Evolutionary conservation across 768 basidiomycete genomes (phyloP).

Genomic region (Tylopilus rubrobrunneus): DNA sequence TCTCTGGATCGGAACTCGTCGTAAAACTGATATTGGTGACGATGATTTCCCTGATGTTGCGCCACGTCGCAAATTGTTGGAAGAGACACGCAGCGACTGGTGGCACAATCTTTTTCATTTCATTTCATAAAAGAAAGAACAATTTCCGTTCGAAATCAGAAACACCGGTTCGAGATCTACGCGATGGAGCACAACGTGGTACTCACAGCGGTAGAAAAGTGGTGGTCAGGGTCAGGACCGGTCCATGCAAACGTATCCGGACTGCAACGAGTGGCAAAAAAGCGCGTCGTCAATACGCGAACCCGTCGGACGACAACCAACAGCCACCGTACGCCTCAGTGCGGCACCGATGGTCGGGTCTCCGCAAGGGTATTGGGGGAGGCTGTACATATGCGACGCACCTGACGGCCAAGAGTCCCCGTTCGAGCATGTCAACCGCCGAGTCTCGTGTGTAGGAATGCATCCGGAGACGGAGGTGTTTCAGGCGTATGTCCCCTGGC

Average conservation of each 20-base stretch:
- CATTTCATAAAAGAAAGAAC: background rate
- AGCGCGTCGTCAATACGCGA: background rate
- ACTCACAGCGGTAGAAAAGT: slow-evolving; percentile 59
- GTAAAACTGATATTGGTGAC: slow-evolving; percentile 47
- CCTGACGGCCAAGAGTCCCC: slow-evolving; percentile 35
- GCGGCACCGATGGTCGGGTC: background rate
- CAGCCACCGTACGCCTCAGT: background rate
- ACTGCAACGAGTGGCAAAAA: slow-evolving; percentile 13
- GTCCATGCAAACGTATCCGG: slow-evolving; percentile 51
- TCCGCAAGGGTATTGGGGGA: background rate
- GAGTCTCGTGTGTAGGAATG: slow-evolving; percentile 37
- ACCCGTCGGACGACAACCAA: background rate
- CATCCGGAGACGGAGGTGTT: slow-evolving; percentile 34
- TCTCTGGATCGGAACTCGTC: slow-evolving; percentile 13
- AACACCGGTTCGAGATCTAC: background rate
- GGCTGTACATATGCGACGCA: slow-evolving; percentile 7
- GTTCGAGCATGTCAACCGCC: slow-evolving; percentile 27
- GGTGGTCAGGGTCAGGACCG: slow-evolving; percentile 59
- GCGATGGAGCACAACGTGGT: background rate
- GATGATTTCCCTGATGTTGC: slow-evolving; percentile 41
- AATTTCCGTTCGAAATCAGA: background rate
- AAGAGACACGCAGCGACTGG: slow-evolving; percentile 23
- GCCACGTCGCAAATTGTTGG: slow-evolving; percentile 34
- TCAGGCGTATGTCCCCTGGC: slow-evolving; percentile 16
- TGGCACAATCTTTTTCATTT: slow-evolving; percentile 22